phyloP scores from a whole-genome alignment of 1,284 basidiomycete species.

The Xanthoconium separans region DNA sequence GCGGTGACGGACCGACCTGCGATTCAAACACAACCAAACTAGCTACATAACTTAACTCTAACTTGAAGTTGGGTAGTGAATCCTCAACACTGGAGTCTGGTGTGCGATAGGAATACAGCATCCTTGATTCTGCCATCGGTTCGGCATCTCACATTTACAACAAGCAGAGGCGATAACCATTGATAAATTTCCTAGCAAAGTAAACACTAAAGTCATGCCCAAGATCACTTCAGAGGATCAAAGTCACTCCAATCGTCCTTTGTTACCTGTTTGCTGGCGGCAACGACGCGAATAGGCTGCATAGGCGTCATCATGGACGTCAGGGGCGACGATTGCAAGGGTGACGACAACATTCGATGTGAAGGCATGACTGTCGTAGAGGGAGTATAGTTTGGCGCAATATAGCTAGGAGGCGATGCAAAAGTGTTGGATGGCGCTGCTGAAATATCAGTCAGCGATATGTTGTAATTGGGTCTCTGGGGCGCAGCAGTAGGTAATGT shows the following conservation, averaged over 20 bases:
- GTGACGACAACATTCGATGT: constrained; percentile 34
- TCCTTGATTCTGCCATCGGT: too few species aligned
- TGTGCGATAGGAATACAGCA: too few species aligned
- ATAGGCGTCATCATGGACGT: constrained; percentile 54
- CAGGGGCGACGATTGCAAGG: constrained; percentile 42
- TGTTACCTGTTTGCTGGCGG: constrained; percentile 45
- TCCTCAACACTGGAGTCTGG: too few species aligned
- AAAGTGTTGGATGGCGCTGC: constrained; percentile 15
- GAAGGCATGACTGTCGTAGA: constrained; percentile 21
- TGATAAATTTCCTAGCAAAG: neutral
- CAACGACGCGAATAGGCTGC: constrained; percentile 45
- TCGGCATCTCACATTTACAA: too few species aligned
- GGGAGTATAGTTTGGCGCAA: constrained; percentile 17
- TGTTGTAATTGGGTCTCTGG: constrained; percentile 55
- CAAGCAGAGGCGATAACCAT: too few species aligned
- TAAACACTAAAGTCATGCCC: neutral
- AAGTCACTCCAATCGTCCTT: constrained; percentile 78
- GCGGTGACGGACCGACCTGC: neutral
- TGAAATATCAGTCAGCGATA: constrained; percentile 36
- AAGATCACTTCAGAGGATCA: constrained; percentile 52
- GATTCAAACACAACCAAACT: constrained; percentile 29
- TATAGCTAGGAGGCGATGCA: constrained; percentile 13
- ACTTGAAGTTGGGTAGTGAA: too few species aligned
- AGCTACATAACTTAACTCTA: too few species aligned
- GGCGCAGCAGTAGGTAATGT: constrained; percentile 16